Percentiles rank a stretch among this genome's conserved stretches.
These are phyloP conservation scores for Trichocladium uniseriatum DNA, from an alignment of 495 filamentous ascomycete species.

Conservation along the genomic window DNA sequence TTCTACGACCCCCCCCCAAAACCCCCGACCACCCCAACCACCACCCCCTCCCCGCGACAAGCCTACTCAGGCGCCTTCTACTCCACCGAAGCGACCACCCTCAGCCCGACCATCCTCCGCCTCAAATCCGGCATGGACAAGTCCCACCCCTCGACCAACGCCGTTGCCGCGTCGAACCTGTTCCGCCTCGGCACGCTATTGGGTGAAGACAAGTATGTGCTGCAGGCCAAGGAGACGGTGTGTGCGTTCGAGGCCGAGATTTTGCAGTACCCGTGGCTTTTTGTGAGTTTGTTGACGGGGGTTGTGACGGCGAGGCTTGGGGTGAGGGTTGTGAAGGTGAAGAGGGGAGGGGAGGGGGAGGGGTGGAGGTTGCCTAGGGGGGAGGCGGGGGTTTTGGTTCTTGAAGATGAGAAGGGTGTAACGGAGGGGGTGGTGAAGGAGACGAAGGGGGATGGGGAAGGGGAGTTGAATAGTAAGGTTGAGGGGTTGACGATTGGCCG, in stretches of 20 bases:
- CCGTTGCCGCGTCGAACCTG: slow-evolving; percentile 71
- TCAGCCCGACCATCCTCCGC: slow-evolving; percentile 70
- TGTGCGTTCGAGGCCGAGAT: slow-evolving; percentile 83
- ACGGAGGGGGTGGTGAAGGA: background rate
- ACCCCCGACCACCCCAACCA: slow-evolving; percentile 8
- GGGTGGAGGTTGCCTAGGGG: slow-evolving; percentile 8
- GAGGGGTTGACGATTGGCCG: slow-evolving; percentile 6
- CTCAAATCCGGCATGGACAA: slow-evolving; percentile 92
- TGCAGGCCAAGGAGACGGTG: slow-evolving; percentile 62
- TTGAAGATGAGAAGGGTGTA: background rate
- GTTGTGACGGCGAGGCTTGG: slow-evolving; percentile 62
- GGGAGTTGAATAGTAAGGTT: background rate
- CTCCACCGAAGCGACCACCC: slow-evolving; percentile 56
- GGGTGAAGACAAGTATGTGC: slow-evolving; percentile 52
- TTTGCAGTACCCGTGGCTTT: slow-evolving; percentile 84
- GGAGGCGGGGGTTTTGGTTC: slow-evolving; percentile 12
- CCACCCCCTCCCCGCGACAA: slow-evolving; percentile 30
- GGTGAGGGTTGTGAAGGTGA: slow-evolving; percentile 15
- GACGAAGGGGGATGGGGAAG: background rate
- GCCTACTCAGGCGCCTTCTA: slow-evolving; percentile 66
- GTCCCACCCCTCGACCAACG: slow-evolving; percentile 81
- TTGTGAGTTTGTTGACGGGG: slow-evolving; percentile 64
- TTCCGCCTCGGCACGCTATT: slow-evolving; percentile 67
- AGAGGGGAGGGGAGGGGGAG: slow-evolving; percentile 1
- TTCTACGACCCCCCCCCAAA: slow-evolving; percentile 50